Base-by-base conservation (phyloP, 2,329 filamentous ascomycete species). In the Beauveria australis region DNA sequence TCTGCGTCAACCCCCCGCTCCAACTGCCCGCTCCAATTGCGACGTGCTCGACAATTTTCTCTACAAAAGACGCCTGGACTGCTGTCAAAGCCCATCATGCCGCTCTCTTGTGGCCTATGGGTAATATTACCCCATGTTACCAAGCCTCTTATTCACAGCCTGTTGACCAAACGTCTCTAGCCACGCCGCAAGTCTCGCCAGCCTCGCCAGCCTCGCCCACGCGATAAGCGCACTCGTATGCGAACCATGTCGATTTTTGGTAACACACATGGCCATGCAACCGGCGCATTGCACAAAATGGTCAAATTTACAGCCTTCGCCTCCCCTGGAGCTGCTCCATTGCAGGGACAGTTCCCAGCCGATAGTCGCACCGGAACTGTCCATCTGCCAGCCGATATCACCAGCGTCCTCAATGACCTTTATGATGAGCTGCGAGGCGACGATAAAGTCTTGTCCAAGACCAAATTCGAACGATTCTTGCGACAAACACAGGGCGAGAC, bases 381-480 rank as follows among this genome's bases (percentile, higher is more conserved):
- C 30, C 75, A 78, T 52, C 70, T 84, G 46, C 82, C 75, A 60
- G 74, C 77, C 46, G 72, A 75, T 28, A 78, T 85, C 62, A 76
- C 78, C 63, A 76, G 73, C 33, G 76, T 79, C 56, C 69, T 86
- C 24, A 71, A 75, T 58, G 72, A 71, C 47, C 68, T 84, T 33
- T 86, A 79, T 67, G 70, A 79, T 40, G 68, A 73, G 0, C 63
- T 83, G 40, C 74, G 79, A 51, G 73, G 71, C 6, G 63, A 68
- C 18, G 70, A 73, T 2, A 37, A 59, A 1, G 40, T 62, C 6
- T 63, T 76, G 14, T 70, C 74, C 2, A 67, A 56, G 47, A 72
- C 74, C 8, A 72, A 72, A 37, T 78, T 86, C 59, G 66, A 70
- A 33, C 66, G 66, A 5, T 87, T 86, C 68, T 69, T 87, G n/a